phyloP scores from a whole-genome alignment of 176 grass and related monocot genomes.

The Oryza coarctata region DNA sequence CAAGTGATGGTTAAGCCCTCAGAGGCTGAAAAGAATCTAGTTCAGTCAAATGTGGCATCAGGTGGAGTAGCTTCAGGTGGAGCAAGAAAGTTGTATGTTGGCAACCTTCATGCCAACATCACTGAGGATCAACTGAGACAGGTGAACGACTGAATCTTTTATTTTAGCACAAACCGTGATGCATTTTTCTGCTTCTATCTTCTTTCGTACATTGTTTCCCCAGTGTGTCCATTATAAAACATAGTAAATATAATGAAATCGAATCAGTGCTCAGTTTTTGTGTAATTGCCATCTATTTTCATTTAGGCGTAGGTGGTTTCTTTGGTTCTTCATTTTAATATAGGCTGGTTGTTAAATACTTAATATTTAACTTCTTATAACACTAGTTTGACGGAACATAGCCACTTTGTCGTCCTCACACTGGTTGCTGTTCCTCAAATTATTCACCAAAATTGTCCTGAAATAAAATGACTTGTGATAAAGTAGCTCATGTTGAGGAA shows the following conservation, averaged over 20 bases:
- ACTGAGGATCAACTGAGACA: constrained; percentile 89
- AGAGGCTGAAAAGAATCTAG: constrained; percentile 95
- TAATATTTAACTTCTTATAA: background rate
- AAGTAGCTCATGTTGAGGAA: background rate
- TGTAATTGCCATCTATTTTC: background rate
- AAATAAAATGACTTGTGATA: background rate
- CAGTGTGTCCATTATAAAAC: background rate
- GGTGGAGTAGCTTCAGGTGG: constrained; percentile 72
- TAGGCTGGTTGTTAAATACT: background rate
- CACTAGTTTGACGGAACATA: background rate
- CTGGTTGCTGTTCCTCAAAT: background rate
- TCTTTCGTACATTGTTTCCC: background rate
- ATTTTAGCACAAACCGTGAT: background rate
- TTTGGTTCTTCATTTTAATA: constrained; percentile 26
- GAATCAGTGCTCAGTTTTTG: background rate
- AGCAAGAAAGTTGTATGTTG: constrained; percentile 94
- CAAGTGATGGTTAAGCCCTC: constrained; percentile 97
- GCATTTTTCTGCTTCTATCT: background rate
- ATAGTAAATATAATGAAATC: background rate
- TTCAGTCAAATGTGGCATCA: constrained; percentile 69
- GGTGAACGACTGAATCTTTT: constrained; percentile 40
- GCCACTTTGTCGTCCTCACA: background rate
- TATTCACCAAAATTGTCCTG: background rate
- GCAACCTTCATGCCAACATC: constrained; percentile 95
- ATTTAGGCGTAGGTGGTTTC: background rate